phyloP scores from a whole-genome alignment of 2,329 filamentous ascomycete species.

The Pseudocercospora fijiensis region DNA sequence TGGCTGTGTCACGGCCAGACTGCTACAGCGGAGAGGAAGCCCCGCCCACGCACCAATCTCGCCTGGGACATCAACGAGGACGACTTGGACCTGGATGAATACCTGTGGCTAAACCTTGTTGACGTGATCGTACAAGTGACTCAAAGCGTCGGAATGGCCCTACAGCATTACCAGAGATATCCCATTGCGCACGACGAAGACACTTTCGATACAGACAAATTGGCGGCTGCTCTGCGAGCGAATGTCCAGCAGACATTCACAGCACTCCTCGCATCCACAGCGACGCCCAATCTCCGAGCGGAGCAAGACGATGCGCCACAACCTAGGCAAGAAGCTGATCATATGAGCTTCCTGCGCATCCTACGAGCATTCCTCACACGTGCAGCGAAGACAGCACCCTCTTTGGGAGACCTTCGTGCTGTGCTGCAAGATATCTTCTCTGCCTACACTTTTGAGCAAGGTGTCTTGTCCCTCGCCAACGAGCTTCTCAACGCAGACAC shows the following conservation, averaged over 20 bases:
- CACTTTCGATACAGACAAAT: slow-evolving; percentile 57
- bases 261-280: slow-evolving; percentile 75
- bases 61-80: slow-evolving; percentile 53
- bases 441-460: slow-evolving; percentile 90
- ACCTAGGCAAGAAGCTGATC: slow-evolving; percentile 40
- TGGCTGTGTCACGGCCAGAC: slow-evolving; percentile 92
- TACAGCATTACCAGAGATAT: slow-evolving; percentile 35
- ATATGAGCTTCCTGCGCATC: slow-evolving; percentile 79
- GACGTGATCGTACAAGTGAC: slow-evolving; percentile 59
- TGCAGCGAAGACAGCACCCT: slow-evolving; percentile 78
- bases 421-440: slow-evolving; percentile 89
- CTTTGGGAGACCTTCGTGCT: slow-evolving; percentile 77
- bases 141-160: slow-evolving; percentile 41
- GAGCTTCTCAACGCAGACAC: slow-evolving; percentile 83
- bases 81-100: slow-evolving; percentile 60
- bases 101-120: slow-evolving; percentile 65
- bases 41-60: slow-evolving; percentile 39
- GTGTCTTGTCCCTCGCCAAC: slow-evolving; percentile 80
- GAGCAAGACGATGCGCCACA: slow-evolving; percentile 5
- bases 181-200: slow-evolving; percentile 30
- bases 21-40: slow-evolving; percentile 49
- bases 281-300: slow-evolving; percentile 43
- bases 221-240: slow-evolving; percentile 68
- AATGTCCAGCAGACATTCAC: slow-evolving; percentile 91
- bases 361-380: slow-evolving; percentile 83